Conservation (phyloP, 2,329 filamentous ascomycete genomes). For the Tricladium varicosporioides region DNA sequence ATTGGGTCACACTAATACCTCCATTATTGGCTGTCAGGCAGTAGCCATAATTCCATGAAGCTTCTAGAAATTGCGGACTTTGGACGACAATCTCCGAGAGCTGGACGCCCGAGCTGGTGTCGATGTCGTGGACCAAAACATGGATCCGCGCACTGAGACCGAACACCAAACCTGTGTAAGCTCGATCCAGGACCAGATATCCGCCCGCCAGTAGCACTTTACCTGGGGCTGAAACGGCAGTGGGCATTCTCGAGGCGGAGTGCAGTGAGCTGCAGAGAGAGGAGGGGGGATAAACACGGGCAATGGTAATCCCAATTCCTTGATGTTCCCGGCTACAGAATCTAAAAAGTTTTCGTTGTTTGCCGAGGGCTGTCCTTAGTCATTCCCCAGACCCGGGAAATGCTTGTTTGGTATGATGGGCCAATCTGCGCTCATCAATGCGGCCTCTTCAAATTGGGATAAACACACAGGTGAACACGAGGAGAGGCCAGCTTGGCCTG, state of each 20-base stretch:
- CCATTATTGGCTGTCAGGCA: slow-evolving; percentile 66
- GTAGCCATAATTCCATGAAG: slow-evolving; percentile 85
- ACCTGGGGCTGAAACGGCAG: slow-evolving; percentile 78
- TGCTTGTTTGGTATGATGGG: background rate
- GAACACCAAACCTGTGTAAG: slow-evolving; percentile 74
- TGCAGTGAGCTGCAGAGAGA: background rate
- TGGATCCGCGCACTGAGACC: slow-evolving; percentile 68
- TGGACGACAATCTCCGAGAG: slow-evolving; percentile 75
- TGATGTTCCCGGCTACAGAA: no score
- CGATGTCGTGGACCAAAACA: slow-evolving; percentile 56
- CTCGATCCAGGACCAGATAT: slow-evolving; percentile 88
- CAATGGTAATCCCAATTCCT: no score
- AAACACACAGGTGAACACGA: no score
- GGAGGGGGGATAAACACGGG: background rate
- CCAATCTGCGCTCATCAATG: slow-evolving; percentile 2
- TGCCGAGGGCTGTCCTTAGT: background rate
- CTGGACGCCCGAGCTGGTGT: slow-evolving; percentile 61
- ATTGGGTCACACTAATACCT: slow-evolving; percentile 78
- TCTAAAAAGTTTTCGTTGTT: background rate
- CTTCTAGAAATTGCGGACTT: slow-evolving; percentile 87
- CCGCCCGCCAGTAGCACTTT: slow-evolving; percentile 95
- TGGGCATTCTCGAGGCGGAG: slow-evolving; percentile 15
- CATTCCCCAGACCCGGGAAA: background rate
- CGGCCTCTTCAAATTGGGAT: background rate
- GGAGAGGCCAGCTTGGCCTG: background rate